Evolutionary conservation across 2,329 filamentous ascomycete species (phyloP).

Genomic region (Ceratocystis cubensis): DNA sequence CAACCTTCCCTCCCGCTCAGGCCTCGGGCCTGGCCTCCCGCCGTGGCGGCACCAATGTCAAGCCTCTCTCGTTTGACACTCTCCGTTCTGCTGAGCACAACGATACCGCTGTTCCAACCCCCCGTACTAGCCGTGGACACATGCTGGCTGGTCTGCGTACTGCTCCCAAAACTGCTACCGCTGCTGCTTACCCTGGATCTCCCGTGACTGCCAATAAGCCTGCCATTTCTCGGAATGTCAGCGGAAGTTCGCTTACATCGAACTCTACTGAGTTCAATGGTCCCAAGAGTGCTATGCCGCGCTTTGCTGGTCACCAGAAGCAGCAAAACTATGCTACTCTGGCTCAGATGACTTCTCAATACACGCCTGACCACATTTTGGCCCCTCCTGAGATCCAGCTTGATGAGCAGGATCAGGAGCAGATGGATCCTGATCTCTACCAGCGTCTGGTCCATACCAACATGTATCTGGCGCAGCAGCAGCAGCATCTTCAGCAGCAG

Average conservation of each 20-base stretch:
- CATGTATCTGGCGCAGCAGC: slow-evolving; percentile 82
- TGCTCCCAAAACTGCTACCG: slow-evolving; percentile 73
- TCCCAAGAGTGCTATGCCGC: slow-evolving; percentile 47
- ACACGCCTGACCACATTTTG: slow-evolving; percentile 79
- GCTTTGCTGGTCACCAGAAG: slow-evolving; percentile 28
- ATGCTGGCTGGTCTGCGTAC: slow-evolving; percentile 87
- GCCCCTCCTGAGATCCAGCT: slow-evolving; percentile 72
- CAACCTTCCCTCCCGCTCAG: slow-evolving; percentile 61
- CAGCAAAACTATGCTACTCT: slow-evolving; percentile 27
- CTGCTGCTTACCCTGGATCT: slow-evolving; percentile 59
- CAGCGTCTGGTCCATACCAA: slow-evolving; percentile 86
- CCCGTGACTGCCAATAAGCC: slow-evolving; percentile 33
- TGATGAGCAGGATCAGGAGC: slow-evolving; percentile 53
- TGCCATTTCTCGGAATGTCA: slow-evolving; percentile 34
- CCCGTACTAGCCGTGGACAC: slow-evolving; percentile 87
- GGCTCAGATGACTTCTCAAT: slow-evolving; percentile 35
- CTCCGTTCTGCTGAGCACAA: slow-evolving; percentile 56
- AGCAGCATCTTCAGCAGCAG: slow-evolving; percentile 90
- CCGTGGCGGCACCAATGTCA: slow-evolving; percentile 76
- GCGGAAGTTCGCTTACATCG: slow-evolving; percentile 35
- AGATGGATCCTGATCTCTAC: slow-evolving; percentile 76
- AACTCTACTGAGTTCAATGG: slow-evolving; percentile 31
- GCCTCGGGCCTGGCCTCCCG: slow-evolving; percentile 72
- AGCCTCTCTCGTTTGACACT: slow-evolving; percentile 69
- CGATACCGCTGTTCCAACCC: slow-evolving; percentile 61